Percentiles rank a stretch among this genome's conserved stretches.
phyloP scores from a whole-genome alignment of 768 basidiomycete genomes.

The Leccinellum luteum region DNA sequence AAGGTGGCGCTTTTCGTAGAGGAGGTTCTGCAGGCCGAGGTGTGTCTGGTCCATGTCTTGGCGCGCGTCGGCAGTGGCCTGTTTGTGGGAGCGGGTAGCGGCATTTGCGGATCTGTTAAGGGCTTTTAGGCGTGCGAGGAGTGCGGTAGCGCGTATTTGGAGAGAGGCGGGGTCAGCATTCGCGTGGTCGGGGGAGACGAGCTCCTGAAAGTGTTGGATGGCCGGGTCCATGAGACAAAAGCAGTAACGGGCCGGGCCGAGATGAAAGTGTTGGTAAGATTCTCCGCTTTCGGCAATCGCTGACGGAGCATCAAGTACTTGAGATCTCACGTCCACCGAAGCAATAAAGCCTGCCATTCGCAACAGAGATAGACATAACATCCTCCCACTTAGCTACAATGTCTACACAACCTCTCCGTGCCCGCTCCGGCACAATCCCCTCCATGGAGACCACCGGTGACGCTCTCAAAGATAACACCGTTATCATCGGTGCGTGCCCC shows the following conservation, averaged over 20 bases:
- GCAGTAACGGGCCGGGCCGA: slow-evolving; percentile 9
- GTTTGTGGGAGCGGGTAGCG: slow-evolving; percentile 68
- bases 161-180: slow-evolving; percentile 40
- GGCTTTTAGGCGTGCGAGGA: slow-evolving; percentile 77
- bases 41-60: slow-evolving; percentile 91
- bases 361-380: background rate
- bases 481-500: slow-evolving; percentile 71
- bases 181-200: slow-evolving; percentile 54
- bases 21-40: slow-evolving; percentile 80
- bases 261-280: background rate
- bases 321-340: slow-evolving; percentile 22
- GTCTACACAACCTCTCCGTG: slow-evolving; percentile 42
- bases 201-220: slow-evolving; percentile 60
- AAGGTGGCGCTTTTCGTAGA: slow-evolving; percentile 87
- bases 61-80: slow-evolving; percentile 68
- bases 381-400: slow-evolving; percentile 4
- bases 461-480: slow-evolving; percentile 80
- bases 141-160: slow-evolving; percentile 67
- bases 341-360: slow-evolving; percentile 16
- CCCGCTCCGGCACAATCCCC: slow-evolving; percentile 81
- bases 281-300: slow-evolving; percentile 11
- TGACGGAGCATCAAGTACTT: slow-evolving; percentile 13
- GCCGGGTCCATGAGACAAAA: slow-evolving; percentile 39
- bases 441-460: slow-evolving; percentile 79
- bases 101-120: slow-evolving; percentile 74